Percentiles rank a stretch among this genome's conserved stretches.
Evolutionary conservation across 805 yeast species (phyloP).

Genomic region (Starmerella floris): DNA sequence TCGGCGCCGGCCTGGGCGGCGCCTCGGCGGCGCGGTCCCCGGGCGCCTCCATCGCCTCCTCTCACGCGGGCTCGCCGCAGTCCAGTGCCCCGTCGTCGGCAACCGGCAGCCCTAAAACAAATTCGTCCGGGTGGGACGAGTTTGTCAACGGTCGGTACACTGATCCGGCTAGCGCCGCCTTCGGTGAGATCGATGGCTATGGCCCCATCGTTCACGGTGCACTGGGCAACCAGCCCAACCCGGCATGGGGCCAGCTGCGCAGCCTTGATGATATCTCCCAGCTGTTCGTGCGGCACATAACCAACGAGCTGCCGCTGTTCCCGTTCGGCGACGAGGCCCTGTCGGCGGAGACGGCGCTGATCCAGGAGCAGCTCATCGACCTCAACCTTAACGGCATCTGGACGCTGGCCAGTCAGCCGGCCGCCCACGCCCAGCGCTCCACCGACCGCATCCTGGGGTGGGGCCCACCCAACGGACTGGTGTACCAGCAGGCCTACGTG

Average conservation of each 20-base stretch:
- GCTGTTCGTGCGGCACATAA: slow-evolving; percentile 58
- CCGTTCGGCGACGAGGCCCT: slow-evolving; percentile 90
- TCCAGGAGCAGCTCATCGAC: slow-evolving; percentile 78
- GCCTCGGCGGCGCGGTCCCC: not conserved
- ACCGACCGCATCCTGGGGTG: slow-evolving; percentile 88
- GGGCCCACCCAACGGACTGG: slow-evolving; percentile 86
- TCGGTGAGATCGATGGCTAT: slow-evolving; percentile 95
- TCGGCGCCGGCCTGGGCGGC: not conserved
- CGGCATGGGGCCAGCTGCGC: slow-evolving; percentile 71
- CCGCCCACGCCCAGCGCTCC: slow-evolving; percentile 64
- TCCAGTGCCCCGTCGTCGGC: slow-evolving; percentile 25
- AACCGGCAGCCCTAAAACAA: slow-evolving; percentile 1
- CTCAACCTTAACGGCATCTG: slow-evolving; percentile 63
- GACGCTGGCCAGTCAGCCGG: slow-evolving; percentile 93
- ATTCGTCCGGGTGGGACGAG: slow-evolving; percentile 82
- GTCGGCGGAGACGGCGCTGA: slow-evolving; percentile 78
- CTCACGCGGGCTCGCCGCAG: slow-evolving; percentile 3
- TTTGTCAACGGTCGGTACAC: slow-evolving; percentile 93
- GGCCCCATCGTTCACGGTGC: slow-evolving; percentile 76
- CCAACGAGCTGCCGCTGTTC: slow-evolving; percentile 58
- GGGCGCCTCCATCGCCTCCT: not conserved
- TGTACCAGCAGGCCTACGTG: slow-evolving; percentile 90
- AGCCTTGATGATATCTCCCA: slow-evolving; percentile 45
- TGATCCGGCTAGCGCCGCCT: slow-evolving; percentile 90
- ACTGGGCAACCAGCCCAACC: slow-evolving; percentile 49